Percentiles rank a stretch among this genome's conserved stretches.
These are phyloP conservation scores for Sungouiella blattae DNA, from an alignment of 805 yeast species.

Conservation along the genomic window DNA sequence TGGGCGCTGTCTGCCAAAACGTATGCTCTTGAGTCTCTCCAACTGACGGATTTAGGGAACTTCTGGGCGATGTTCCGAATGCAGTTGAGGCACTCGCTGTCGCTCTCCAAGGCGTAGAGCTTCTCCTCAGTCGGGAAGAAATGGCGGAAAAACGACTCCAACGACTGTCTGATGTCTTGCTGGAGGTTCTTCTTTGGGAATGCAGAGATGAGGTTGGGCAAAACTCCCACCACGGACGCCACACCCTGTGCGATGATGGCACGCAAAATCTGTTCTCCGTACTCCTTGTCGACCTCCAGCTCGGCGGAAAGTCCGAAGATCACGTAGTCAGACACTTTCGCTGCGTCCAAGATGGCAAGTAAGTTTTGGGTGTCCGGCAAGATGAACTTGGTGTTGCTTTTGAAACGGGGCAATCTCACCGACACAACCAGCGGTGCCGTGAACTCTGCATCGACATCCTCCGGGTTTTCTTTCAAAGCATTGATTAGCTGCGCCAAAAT, in stretches of 20 bases:
- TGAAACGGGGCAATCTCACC: conserved; percentile 60
- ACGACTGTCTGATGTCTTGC: conserved; percentile 49
- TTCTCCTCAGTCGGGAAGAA: conserved; percentile 68
- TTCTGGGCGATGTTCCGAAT: conserved; percentile 78
- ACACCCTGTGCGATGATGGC: conserved; percentile 91
- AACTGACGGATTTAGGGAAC: conserved; percentile 76
- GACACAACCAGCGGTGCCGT: conserved; percentile 49
- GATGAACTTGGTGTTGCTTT: conserved; percentile 69
- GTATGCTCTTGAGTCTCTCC: conserved; percentile 95
- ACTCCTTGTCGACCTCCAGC: conserved; percentile 71
- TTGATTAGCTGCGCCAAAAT: conserved; percentile 53
- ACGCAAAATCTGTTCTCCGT: conserved; percentile 87
- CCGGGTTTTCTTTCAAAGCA: conserved; percentile 28
- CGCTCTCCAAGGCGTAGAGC: conserved; percentile 64
- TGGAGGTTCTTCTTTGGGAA: conserved; percentile 77
- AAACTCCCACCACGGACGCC: conserved; percentile 73
- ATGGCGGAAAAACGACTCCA: conserved; percentile 38
- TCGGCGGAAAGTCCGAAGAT: conserved; percentile 85
- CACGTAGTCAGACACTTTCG: conserved; percentile 85
- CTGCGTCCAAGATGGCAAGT: conserved; percentile 74
- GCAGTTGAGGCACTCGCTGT: conserved; percentile 68
- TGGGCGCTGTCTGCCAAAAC: conserved; percentile 65
- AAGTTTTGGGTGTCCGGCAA: conserved; percentile 68
- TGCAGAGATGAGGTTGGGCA: conserved; percentile 65
- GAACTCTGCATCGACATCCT: conserved; percentile 16